These are phyloP conservation scores for Cercospora sesami DNA, from an alignment of 2,329 filamentous ascomycete genomes.

Conservation along the genomic window DNA sequence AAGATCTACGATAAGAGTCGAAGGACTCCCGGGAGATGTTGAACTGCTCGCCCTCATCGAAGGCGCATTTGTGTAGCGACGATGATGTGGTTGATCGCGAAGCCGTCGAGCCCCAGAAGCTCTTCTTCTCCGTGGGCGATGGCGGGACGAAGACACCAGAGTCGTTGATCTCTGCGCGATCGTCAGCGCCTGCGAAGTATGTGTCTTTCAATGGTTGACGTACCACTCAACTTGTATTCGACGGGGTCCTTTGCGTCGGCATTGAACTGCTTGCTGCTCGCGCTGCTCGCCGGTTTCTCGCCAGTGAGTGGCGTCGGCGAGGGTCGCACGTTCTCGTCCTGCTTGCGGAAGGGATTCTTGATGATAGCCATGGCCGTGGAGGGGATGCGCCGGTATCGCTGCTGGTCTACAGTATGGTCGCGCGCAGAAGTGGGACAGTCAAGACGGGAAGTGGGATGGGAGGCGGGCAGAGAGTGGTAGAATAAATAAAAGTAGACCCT, in stretches of 20 bases:
- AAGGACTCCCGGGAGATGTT: conserved; percentile 96
- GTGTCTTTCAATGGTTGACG: conserved; percentile 26
- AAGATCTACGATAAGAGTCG: conserved; percentile 92
- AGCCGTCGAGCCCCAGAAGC: conserved; percentile 65
- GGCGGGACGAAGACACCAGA: conserved; percentile 94
- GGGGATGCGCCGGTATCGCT: neutral
- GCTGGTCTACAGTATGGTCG: conserved; percentile 1
- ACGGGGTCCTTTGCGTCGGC: conserved; percentile 44
- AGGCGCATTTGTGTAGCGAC: conserved; percentile 61
- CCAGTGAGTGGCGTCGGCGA: conserved; percentile 18
- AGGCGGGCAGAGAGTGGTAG: neutral
- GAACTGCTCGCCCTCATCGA: conserved; percentile 86
- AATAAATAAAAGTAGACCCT: neutral
- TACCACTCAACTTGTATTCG: conserved; percentile 57
- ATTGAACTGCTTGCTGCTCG: conserved; percentile 42
- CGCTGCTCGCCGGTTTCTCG: conserved; percentile 18
- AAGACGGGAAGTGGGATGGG: neutral
- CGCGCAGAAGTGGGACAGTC: conserved; percentile 1
- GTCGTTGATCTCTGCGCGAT: conserved; percentile 79
- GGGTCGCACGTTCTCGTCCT: conserved; percentile 40
- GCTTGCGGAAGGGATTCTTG: conserved; percentile 43
- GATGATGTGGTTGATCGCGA: conserved; percentile 53
- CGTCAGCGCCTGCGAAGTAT: neutral
- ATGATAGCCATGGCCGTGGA: conserved; percentile 40
- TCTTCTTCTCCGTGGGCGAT: conserved; percentile 83